Percentiles rank a stretch among this genome's conserved stretches.
phyloP scores from a whole-genome alignment of 108 stramenopile genomes.

The Nitzschia inconspicua region DNA sequence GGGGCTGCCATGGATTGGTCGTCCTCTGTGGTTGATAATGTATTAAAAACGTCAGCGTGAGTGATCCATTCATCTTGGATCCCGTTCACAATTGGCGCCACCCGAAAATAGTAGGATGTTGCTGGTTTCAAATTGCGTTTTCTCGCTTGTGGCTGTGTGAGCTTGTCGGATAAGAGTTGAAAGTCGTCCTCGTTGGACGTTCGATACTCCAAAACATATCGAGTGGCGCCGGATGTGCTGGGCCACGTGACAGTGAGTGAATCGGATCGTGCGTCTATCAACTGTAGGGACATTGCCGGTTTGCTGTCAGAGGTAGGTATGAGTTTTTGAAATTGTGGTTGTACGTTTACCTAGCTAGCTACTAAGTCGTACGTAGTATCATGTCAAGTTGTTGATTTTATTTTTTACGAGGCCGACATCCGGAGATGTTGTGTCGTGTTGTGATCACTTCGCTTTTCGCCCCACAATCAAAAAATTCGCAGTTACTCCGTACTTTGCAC shows the following conservation, averaged over 20 bases:
- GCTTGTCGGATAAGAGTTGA: slow-evolving; percentile 49
- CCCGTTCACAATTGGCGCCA: slow-evolving; percentile 34
- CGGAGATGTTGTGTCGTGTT: too few species aligned
- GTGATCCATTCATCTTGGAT: slow-evolving; percentile 28
- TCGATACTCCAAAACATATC: slow-evolving; percentile 62
- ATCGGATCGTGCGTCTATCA: slow-evolving; percentile 60
- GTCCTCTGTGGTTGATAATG: slow-evolving; percentile 31
- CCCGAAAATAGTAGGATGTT: slow-evolving; percentile 60
- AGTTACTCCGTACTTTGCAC: too few species aligned
- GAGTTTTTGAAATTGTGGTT: too few species aligned
- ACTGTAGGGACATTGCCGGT: too few species aligned
- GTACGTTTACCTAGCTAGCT: too few species aligned
- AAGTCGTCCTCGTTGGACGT: slow-evolving; percentile 49
- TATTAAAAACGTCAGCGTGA: slow-evolving; percentile 34
- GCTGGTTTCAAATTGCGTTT: slow-evolving; percentile 56
- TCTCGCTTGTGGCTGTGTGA: slow-evolving; percentile 54
- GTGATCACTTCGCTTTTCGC: too few species aligned
- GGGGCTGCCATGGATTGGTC: slow-evolving; percentile 36
- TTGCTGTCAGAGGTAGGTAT: too few species aligned
- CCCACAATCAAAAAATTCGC: too few species aligned
- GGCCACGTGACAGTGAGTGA: slow-evolving; percentile 76
- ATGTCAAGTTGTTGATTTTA: too few species aligned
- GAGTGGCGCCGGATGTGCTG: slow-evolving; percentile 25
- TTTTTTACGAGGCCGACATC: too few species aligned
- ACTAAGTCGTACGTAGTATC: too few species aligned